These are phyloP conservation scores for Dipodascus geniculatus DNA, from an alignment of 805 yeast genomes.

Conservation along the genomic window DNA sequence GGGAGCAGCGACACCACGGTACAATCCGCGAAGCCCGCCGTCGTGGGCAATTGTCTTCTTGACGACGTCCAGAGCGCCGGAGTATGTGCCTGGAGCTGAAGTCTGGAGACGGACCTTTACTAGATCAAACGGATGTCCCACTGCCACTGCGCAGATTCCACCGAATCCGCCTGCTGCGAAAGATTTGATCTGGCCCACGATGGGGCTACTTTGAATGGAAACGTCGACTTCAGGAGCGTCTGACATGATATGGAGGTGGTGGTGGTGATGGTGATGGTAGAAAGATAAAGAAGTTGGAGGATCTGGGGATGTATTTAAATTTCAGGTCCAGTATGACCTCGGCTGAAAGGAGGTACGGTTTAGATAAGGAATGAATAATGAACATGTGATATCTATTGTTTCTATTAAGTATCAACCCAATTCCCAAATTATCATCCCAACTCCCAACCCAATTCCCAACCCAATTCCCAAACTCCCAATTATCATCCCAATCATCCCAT, in stretches of 20 bases:
- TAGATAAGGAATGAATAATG: too few species aligned
- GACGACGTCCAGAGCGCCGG: slow-evolving; percentile 56
- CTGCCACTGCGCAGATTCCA: slow-evolving; percentile 87
- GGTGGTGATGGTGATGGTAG: too few species aligned
- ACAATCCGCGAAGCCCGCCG: slow-evolving; percentile 63
- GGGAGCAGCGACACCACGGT: slow-evolving; percentile 92
- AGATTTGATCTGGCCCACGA: slow-evolving; percentile 72
- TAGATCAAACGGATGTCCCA: slow-evolving; percentile 95
- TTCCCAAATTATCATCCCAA: too few species aligned
- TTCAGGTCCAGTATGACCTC: background rate
- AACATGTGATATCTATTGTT: background rate
- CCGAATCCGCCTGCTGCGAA: slow-evolving; percentile 93
- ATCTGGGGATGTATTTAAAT: background rate
- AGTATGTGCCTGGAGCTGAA: slow-evolving; percentile 42
- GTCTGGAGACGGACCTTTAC: slow-evolving; percentile 89
- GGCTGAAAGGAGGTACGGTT: background rate
- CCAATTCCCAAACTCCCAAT: background rate
- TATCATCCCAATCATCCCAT: background rate
- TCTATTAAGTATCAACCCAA: background rate
- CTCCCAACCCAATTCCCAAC: too few species aligned
- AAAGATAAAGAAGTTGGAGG: background rate
- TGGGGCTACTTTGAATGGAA: slow-evolving; percentile 16
- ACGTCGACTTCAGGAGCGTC: slow-evolving; percentile 17
- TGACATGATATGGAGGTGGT: slow-evolving; percentile 17
- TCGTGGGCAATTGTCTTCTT: slow-evolving; percentile 56